A percentile compares a stretch with the other conserved stretches of the same genome.
These are phyloP conservation scores for Kurtzmaniella cleridarum DNA, from an alignment of 805 yeast genomes.

Conservation along the genomic window DNA sequence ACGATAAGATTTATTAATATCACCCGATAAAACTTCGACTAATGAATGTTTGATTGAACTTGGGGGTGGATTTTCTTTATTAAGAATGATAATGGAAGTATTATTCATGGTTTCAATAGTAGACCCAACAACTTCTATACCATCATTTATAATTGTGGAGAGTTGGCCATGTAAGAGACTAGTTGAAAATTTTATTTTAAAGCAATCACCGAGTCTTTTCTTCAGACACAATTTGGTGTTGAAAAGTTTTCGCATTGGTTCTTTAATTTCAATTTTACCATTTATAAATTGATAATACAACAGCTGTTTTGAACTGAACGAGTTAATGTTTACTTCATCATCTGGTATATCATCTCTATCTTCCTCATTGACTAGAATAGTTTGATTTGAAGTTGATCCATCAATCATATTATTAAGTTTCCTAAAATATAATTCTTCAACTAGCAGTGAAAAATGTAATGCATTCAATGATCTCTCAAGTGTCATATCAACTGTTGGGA, in stretches of 20 bases:
- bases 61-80: conserved; percentile 60
- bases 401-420: conserved; percentile 52
- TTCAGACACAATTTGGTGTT: conserved; percentile 53
- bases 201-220: conserved; percentile 57
- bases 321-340: conserved; percentile 11
- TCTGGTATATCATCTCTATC: conserved; percentile 30
- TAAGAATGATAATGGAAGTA: conserved; percentile 60
- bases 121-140: conserved; percentile 36
- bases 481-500: conserved; percentile 19
- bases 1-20: conserved; percentile 19
- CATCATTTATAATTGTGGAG: conserved; percentile 48
- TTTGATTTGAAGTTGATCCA: conserved; percentile 45
- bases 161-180: conserved; percentile 4
- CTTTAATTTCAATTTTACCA: conserved; percentile 29
- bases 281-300: conserved; percentile 61
- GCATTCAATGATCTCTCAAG: conserved; percentile 35
- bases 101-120: conserved; percentile 49
- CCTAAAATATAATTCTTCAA: conserved; percentile 63
- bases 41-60: conserved; percentile 58
- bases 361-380: conserved; percentile 50
- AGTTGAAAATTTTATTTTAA: conserved; percentile 27
- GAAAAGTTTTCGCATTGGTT: conserved; percentile 29
- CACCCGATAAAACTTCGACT: conserved; percentile 38
- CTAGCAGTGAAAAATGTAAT: conserved; percentile 52
- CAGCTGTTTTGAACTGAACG: conserved; percentile 7